These are phyloP conservation scores for Wallacemonas collosoma DNA, from an alignment of 208 protist genomes.

Conservation along the genomic window DNA sequence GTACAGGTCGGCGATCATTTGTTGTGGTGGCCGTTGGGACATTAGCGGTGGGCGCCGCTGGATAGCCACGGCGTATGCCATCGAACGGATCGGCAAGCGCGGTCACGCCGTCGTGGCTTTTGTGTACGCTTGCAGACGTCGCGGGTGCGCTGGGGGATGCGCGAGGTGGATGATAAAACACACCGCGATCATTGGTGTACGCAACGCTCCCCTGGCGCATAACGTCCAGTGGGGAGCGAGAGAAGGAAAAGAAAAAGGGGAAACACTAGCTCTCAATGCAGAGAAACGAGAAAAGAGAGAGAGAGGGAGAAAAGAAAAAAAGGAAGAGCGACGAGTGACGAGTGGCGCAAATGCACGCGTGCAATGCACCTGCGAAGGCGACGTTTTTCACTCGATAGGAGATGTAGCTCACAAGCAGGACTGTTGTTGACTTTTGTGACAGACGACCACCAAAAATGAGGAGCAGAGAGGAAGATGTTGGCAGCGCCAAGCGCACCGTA, in stretches of 20 bases:
- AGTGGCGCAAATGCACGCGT: neutral
- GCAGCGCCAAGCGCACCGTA: too few relatives aligned
- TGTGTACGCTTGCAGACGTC: neutral
- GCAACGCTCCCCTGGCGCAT: constrained; percentile 9
- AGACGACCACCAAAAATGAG: too few relatives aligned
- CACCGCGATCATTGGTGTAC: neutral
- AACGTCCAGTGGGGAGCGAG: neutral
- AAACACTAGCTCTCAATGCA: constrained; percentile 6
- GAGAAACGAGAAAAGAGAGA: neutral
- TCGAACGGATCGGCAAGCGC: too few relatives aligned
- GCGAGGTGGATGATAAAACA: constrained; percentile 11
- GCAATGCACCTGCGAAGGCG: neutral
- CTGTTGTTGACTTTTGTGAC: too few relatives aligned
- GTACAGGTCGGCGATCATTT: too few relatives aligned
- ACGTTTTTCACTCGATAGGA: too few relatives aligned
- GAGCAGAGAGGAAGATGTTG: too few relatives aligned
- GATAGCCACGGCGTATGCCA: neutral
- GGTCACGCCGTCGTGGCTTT: neutral
- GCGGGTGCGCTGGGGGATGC: too few relatives aligned
- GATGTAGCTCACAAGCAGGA: too few relatives aligned
- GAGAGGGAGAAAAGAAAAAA: neutral
- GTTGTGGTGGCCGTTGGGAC: neutral
- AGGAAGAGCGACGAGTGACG: constrained; percentile 21
- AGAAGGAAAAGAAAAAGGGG: constrained; percentile 10
- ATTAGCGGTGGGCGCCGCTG: neutral